Conservation (phyloP, 192 early-diverging fungal genomes). For the Coemansia sp. region DNA sequence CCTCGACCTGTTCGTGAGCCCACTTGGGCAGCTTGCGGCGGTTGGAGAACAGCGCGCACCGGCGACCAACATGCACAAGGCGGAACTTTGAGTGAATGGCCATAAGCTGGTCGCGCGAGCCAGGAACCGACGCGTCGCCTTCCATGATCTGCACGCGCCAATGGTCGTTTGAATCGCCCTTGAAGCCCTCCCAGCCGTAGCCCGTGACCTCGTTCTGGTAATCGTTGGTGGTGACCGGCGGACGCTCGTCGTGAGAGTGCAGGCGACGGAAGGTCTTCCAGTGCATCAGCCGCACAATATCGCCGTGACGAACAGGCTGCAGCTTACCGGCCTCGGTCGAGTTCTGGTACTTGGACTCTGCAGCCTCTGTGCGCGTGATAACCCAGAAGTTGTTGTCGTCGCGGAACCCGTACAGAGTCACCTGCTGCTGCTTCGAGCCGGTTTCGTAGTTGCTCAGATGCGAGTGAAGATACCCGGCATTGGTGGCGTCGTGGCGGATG, state of each 20-base stretch:
- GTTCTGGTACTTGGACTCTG: slow-evolving; percentile 30
- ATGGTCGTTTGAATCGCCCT: slow-evolving; percentile 90
- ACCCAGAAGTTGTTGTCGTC: slow-evolving; percentile 88
- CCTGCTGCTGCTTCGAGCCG: slow-evolving; percentile 76
- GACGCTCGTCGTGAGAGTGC: slow-evolving; percentile 73
- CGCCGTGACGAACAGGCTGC: slow-evolving; percentile 68
- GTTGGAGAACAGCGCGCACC: slow-evolving; percentile 82
- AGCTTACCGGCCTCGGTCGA: slow-evolving; percentile 36
- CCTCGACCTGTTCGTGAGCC: slow-evolving; percentile 90
- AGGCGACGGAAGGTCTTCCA: slow-evolving; percentile 60
- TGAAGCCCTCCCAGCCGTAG: slow-evolving; percentile 70
- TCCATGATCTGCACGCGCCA: slow-evolving; percentile 82
- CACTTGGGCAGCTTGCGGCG: slow-evolving; percentile 83
- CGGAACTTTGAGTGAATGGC: slow-evolving; percentile 70
- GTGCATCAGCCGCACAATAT: slow-evolving; percentile 77
- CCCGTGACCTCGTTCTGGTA: slow-evolving; percentile 74
- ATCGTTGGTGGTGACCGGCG: slow-evolving; percentile 69
- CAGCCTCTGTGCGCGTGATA: slow-evolving; percentile 47
- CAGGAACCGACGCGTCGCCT: slow-evolving; percentile 48
- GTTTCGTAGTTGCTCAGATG: slow-evolving; percentile 68
- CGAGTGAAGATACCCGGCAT: slow-evolving; percentile 55
- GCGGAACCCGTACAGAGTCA: slow-evolving; percentile 74
- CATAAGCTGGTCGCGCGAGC: slow-evolving; percentile 58
- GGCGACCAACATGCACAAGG: slow-evolving; percentile 69
- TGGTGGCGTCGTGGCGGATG: slow-evolving; percentile 54